These are phyloP conservation scores for Chlamydomonas applanata DNA, from an alignment of 139 green algal genomes.

Conservation along the genomic window DNA sequence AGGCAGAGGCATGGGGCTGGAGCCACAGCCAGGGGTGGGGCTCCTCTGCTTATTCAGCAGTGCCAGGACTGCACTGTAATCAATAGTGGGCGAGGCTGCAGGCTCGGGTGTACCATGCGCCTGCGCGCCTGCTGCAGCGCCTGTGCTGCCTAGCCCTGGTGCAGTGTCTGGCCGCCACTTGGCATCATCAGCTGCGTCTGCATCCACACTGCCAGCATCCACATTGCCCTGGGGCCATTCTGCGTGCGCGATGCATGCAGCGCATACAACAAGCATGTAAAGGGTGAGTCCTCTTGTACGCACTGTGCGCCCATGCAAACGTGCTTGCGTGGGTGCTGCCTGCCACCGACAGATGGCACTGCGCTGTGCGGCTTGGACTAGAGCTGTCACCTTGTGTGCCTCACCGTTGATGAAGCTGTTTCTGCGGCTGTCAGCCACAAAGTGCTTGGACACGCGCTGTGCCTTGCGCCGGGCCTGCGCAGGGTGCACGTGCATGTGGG, in stretches of 20 bases:
- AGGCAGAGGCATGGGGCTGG: too few species aligned
- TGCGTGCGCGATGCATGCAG: too few species aligned
- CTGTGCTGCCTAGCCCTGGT: not conserved
- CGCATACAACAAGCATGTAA: too few species aligned
- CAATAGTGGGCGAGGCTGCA: not conserved
- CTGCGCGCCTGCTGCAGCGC: not conserved
- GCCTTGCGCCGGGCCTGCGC: conserved; percentile 20
- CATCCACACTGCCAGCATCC: too few species aligned
- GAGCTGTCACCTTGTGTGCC: not conserved
- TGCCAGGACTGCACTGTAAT: not conserved
- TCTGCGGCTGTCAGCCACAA: not conserved
- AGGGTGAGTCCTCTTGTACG: too few species aligned
- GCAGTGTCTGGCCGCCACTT: too few species aligned
- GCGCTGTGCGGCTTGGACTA: not conserved
- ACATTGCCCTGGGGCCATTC: too few species aligned
- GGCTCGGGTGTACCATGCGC: not conserved
- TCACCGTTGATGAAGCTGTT: conserved; percentile 12
- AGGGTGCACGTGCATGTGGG: not conserved
- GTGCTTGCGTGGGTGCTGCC: too few species aligned
- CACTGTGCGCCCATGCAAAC: too few species aligned
- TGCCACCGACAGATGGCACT: too few species aligned
- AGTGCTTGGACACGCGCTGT: conserved; percentile 20
- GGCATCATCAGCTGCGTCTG: too few species aligned
- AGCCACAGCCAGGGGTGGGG: not conserved
- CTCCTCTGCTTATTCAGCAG: not conserved